phyloP scores from a whole-genome alignment of 306 rosid genomes.

The Corylus avellana region DNA sequence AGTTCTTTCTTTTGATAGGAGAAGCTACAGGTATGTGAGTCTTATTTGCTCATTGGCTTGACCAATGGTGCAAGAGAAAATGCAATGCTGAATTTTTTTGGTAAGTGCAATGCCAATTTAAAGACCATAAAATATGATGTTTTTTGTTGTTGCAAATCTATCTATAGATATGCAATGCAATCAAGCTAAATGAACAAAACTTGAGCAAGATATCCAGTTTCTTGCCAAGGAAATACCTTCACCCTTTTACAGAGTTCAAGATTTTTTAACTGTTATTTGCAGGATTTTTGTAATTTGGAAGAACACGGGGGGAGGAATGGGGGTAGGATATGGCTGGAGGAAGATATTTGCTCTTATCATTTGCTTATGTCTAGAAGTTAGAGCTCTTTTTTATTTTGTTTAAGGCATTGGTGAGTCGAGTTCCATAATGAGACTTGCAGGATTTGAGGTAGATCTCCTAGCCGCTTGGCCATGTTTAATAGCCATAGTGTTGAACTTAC shows the following conservation, averaged over 20 bases:
- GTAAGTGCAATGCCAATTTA: background rate
- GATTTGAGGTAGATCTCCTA: background rate
- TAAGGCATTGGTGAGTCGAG: background rate
- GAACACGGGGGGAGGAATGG: background rate
- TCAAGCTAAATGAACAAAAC: background rate
- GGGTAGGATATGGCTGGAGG: background rate
- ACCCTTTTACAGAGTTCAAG: background rate
- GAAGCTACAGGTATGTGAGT: slow-evolving; percentile 7
- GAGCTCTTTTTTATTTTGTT: background rate
- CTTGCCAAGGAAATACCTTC: background rate
- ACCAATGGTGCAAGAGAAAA: background rate
- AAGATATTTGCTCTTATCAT: background rate
- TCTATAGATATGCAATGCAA: background rate
- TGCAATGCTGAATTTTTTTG: background rate
- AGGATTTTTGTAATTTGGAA: background rate
- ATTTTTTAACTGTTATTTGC: background rate
- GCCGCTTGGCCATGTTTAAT: background rate
- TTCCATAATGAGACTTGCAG: background rate
- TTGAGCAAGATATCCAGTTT: background rate
- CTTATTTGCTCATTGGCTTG: background rate
- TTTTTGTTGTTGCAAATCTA: background rate
- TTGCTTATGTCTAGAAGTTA: background rate
- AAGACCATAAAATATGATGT: background rate
- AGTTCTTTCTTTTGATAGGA: background rate
- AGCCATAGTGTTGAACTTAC: background rate